Base-by-base conservation (phyloP, 768 basidiomycete species). In the Lentinus tigrinus region DNA sequence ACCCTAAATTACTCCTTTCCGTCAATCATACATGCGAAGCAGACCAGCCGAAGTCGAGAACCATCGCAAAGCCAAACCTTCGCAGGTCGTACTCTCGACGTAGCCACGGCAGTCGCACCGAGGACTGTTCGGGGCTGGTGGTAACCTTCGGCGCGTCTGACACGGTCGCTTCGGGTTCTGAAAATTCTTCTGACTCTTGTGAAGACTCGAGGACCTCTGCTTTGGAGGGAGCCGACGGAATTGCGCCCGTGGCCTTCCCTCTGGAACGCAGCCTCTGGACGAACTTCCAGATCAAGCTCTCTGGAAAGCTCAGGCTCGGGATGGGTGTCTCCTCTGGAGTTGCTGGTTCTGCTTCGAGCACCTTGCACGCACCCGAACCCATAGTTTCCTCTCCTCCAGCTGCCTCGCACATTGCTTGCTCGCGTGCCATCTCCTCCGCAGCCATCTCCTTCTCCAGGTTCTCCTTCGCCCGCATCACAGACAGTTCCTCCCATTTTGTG, bases 11-110 rank as follows among this genome's bases (percentile, higher is more conserved):
- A 43, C 6, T 13, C 16, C 16, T 27, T 26, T 2, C 21, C 24
- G 27, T n/a, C 10, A 17, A 31, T 54, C 49, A 55, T 46, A 47
- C 47, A n/a, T 52, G 48, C 3, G 47, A 54, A 28, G 23, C 57
- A 49, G 80, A 78, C 90, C 89, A 91, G 47, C 85, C 78, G 68
- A 93, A 84, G 69, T 94, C 92, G 42, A 94, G 56, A 38, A 91
- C 75, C 56, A 93, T 73, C 42, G 83, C 84, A 43, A 94, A 74
- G 9, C 91, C 91, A 71, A 87, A 85, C 11, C 80, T 79, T 26
- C 85, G 82, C 59, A 94, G 70, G 68, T 93, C 91, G 64, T 89
- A 85, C 67, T 89, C 84, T 63, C 75, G 63, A 72, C 40, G 81
- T 75, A 47, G 75, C 61, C 47, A 57, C 19, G 67, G 54, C 16